phyloP scores from a whole-genome alignment of 2,329 filamentous ascomycete species.

The Fusarium sambucinum region DNA sequence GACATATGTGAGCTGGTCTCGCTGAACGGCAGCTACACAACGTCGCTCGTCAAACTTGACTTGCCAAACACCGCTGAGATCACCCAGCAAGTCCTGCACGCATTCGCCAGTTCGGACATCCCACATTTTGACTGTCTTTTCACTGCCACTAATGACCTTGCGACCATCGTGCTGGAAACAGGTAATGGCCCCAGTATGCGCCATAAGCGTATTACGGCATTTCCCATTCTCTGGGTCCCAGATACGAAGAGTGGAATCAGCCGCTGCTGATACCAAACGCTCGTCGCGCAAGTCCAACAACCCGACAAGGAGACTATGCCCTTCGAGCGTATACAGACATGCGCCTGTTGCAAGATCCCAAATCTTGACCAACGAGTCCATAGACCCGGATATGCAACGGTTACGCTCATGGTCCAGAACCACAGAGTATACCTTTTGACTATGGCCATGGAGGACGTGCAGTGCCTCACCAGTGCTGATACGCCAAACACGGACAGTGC shows the following conservation, averaged over 20 bases:
- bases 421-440: constrained; percentile 96
- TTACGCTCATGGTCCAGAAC: constrained; percentile 92
- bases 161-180: constrained; percentile 98
- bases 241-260: constrained; percentile 93
- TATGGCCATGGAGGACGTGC: constrained; percentile 86
- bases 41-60: constrained; percentile 96
- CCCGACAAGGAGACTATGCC: constrained; percentile 91
- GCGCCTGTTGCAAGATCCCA: constrained; percentile 92
- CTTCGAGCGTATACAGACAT: constrained; percentile 90
- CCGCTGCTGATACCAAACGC: constrained; percentile 91
- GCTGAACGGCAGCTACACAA: constrained; percentile 96
- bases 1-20: constrained; percentile 92
- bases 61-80: constrained; percentile 98
- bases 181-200: constrained; percentile 96
- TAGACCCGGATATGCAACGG: constrained; percentile 96
- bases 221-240: constrained; percentile 96
- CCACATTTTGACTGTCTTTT: constrained; percentile 99
- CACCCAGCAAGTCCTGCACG: constrained; percentile 90
- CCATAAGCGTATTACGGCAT: constrained; percentile 89
- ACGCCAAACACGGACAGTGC: constrained; percentile 94
- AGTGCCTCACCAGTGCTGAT: constrained; percentile 93
- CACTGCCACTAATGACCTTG: constrained; percentile 96
- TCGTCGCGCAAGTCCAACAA: constrained; percentile 90
- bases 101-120: constrained; percentile 93
- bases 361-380: constrained; percentile 98